Evolutionary conservation across 345 rosid species (phyloP), one percentile per base, ranked within the genome.

Genomic region (Durio zibethinus): DNA sequence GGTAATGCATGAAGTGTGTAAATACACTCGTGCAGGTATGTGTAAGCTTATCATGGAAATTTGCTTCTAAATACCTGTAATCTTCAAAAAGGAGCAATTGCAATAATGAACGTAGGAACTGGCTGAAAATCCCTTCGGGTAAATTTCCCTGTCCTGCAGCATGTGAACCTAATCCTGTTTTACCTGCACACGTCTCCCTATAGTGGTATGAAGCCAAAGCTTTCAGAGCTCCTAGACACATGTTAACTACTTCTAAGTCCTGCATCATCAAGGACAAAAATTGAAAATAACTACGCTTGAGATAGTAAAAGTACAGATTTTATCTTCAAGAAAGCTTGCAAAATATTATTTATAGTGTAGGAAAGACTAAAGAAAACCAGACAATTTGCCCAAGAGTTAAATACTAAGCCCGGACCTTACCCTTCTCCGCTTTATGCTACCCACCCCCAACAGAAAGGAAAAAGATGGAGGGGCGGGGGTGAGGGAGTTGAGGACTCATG

Each of bases 141-240:
- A 80, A 56, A 72, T 87, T 86, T 50, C 98, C 99, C 74, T 83
- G 74, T 64, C 85, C 86, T 31, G 85, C 69, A 74, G 92, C 94
- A 69, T 88, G 90, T 64, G 90, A 75, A 36, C 93, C 94, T 87
- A 96, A 82, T 66, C 99, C 99, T 35, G 81, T 21, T 61, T 83
- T 85, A 45, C 97, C 95, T 29, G 85, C 80, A 81, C 60, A 78
- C 4, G 84, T 90, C 78, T 93, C 97, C 84, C 89, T 92, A 87
- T 89, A 89, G 86, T 96, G 97, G 86, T 89, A 92, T 64, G 97
- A 87, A 68, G 99, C 97, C 72, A 96, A 93, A 33, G 97, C 98
- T 84, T 87, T 90, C 16, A 96, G 88, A 76, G 97, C 92, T 83
- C 89, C 90, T 75, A 93, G 84, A 87, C 97, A 92, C 98, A 96